Base-by-base conservation (phyloP, 352 stramenopile genomes). In the Globisporangium ultimum region DNA sequence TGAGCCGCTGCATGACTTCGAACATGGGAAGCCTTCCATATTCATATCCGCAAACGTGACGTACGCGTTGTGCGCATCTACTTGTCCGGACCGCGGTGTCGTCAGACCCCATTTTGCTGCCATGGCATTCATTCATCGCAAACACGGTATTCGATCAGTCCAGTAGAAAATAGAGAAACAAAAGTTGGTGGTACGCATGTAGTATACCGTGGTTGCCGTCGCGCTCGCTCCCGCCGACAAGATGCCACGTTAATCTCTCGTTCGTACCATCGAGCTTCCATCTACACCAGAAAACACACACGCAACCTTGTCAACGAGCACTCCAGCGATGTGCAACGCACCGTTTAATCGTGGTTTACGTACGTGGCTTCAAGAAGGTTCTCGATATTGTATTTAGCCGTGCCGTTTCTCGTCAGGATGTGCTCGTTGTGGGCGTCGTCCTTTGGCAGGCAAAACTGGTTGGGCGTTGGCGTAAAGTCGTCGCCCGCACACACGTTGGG, bases 11-110 rank as follows among this genome's bases (percentile, higher is more conserved):
- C 84, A 93, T 2, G 60, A 14, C 11, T 67, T 75, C 4, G 84
- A 93, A 55, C 84, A 93, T n/a, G 84, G 84, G 45, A 81, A 93
- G 0, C 84, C 84, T 54, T 93, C 78, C 81, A 91, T 90, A 46
- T 93, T 93, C 49, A 93, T 69, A 53, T 93, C 84, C 1, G 58
- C 81, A 63, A 93, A 91, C 6, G 65, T 85, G 22, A 89, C 79
- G 41, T 70, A 72, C 2, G 63, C 64, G 18, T 67, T 63, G 0
- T 47, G 52, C 1, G 41, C 18, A 20, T 70, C 68, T 6, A 50
- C 42, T 1, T 49, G 21, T 2, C 61, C 55, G 32, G 57, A 61
- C 1, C 71, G 74, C 61, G 83, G 79, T 24, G 80, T 87, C 7
- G 83, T 77, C 22, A 92, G 47, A 8, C 74, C 80, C 80, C 78